Percentiles rank a stretch among this genome's conserved stretches.
Conservation (phyloP, 1,284 basidiomycete species). For the Retiboletus fuscus region DNA sequence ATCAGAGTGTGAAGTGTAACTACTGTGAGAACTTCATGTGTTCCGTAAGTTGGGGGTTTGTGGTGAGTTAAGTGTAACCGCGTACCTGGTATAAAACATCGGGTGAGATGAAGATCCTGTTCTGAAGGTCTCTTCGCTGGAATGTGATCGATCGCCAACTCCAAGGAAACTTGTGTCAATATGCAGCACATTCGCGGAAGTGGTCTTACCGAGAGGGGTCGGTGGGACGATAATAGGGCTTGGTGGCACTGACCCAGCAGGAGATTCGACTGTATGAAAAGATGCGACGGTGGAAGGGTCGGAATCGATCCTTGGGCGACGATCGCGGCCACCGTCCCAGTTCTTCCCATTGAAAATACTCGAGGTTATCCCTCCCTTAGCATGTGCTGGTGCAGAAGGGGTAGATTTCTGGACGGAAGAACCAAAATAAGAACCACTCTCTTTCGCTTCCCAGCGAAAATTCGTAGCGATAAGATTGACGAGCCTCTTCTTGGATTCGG, state of each 20-base stretch:
- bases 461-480: conserved; percentile 27
- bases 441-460: conserved; percentile 25
- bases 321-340: not conserved
- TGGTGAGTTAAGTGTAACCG: not conserved
- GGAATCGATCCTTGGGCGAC: not conserved
- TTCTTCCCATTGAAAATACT: conserved; percentile 2
- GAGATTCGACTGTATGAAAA: conserved; percentile 33
- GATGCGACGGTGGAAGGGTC: not conserved
- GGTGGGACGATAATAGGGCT: conserved; percentile 29
- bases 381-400: not conserved
- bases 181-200: not conserved
- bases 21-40: conserved; percentile 32
- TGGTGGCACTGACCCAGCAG: conserved; percentile 19
- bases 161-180: conserved; percentile 14
- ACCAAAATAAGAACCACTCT: conserved; percentile 36
- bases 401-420: conserved; percentile 8
- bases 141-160: not conserved
- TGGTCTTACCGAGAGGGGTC: conserved; percentile 19
- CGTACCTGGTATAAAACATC: conserved; percentile 29
- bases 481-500: conserved; percentile 35
- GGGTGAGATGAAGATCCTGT: conserved; percentile 27
- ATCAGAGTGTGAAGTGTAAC: conserved; percentile 34
- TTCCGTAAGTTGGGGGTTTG: conserved; percentile 20
- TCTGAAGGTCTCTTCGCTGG: conserved; percentile 35
- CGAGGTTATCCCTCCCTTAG: not conserved